Evolutionary conservation across 768 basidiomycete species (phyloP).

Genomic region (Kwoniella pini): DNA sequence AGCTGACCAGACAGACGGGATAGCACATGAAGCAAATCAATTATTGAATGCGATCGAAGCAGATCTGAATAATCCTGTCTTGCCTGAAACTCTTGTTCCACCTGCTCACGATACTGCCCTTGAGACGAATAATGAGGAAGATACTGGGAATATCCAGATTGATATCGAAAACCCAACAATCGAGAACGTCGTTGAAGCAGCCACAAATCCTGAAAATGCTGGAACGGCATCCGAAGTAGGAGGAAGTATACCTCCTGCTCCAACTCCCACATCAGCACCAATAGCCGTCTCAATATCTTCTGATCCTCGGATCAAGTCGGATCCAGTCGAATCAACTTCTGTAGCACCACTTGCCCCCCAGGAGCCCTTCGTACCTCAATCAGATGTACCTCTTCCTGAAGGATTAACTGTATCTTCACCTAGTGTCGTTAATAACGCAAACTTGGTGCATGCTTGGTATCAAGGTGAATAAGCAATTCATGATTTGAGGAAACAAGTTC

Average conservation of each 20-base stretch:
- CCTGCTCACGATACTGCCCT: slow-evolving; percentile 19
- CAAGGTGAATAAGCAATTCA: slow-evolving; percentile 30
- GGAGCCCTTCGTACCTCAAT: background rate
- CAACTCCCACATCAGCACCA: slow-evolving; percentile 5
- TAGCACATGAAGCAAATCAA: slow-evolving; percentile 21
- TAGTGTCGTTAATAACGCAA: slow-evolving; percentile 40
- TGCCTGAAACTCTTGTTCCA: slow-evolving; percentile 15
- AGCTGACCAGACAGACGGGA: background rate
- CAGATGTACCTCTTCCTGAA: slow-evolving; percentile 28
- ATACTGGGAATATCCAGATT: slow-evolving; percentile 12
- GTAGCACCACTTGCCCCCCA: background rate
- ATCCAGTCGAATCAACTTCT: background rate
- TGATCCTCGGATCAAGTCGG: background rate
- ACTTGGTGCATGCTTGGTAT: slow-evolving; percentile 40
- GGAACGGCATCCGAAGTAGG: background rate
- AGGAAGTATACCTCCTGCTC: slow-evolving; percentile 6
- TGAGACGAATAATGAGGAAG: slow-evolving; percentile 23
- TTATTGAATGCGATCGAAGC: slow-evolving; percentile 20
- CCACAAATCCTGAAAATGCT: slow-evolving; percentile 14
- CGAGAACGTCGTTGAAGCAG: slow-evolving; percentile 15
- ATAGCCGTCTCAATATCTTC: background rate
- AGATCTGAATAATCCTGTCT: slow-evolving; percentile 31
- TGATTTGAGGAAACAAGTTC: background rate
- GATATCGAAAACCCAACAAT: slow-evolving; percentile 15
- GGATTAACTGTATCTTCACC: slow-evolving; percentile 42